Evolutionary conservation across 805 yeast genomes (phyloP).

Genomic region (Ogataea henricii): DNA sequence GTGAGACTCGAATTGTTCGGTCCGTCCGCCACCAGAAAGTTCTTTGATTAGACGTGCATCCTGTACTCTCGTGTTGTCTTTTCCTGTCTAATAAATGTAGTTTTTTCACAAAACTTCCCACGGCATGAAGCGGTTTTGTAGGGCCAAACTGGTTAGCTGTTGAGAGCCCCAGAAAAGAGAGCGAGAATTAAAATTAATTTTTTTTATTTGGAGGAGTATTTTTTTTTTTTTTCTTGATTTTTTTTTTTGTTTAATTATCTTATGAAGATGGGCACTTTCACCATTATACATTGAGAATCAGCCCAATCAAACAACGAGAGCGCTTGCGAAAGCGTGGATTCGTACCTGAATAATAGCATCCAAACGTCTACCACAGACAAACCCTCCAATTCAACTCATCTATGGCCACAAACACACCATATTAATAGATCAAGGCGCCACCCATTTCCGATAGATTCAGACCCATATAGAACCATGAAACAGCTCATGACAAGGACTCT

Average conservation of each 20-base stretch:
- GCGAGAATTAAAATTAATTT: too few species aligned
- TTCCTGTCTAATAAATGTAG: constrained; percentile 2
- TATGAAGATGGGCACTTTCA: too few species aligned
- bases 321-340: not conserved
- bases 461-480: constrained; percentile 1
- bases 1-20: constrained; percentile 90
- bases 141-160: too few species aligned
- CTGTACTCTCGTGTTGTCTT: not conserved
- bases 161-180: too few species aligned
- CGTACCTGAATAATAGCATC: not conserved
- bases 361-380: too few species aligned
- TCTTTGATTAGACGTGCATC: constrained; percentile 63
- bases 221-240: too few species aligned
- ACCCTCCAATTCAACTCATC: too few species aligned
- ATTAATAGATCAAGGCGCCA: not conserved
- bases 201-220: too few species aligned
- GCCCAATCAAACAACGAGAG: too few species aligned
- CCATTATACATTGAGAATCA: too few species aligned
- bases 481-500: not conserved
- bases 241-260: too few species aligned
- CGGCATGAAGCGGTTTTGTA: too few species aligned
- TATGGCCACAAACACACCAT: not conserved
- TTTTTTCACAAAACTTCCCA: not conserved
- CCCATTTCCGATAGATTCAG: not conserved
- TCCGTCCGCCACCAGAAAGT: constrained; percentile 81